Percentiles rank a stretch among this genome's conserved stretches.
Conservation (phyloP, 2,329 filamentous ascomycete species). For the Fusarium buxicola region DNA sequence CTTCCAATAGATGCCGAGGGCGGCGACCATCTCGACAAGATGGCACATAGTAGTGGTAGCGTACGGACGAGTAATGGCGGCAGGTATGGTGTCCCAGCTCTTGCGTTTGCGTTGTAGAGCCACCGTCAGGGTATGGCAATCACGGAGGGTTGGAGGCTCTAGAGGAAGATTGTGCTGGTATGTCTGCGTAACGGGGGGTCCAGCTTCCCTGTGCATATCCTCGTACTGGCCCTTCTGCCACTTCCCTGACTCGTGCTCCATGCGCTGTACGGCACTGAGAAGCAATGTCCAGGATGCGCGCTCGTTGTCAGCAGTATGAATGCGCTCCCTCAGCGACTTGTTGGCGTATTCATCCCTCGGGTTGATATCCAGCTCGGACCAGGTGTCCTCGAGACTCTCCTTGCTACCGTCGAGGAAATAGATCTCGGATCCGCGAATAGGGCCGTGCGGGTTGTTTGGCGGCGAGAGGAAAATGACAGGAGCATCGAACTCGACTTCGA, state of each 20-base stretch:
- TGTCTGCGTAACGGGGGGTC: constrained; percentile 36
- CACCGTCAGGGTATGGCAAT: constrained; percentile 57
- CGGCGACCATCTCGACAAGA: constrained; percentile 64
- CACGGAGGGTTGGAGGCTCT: constrained; percentile 41
- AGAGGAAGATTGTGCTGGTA: constrained; percentile 35
- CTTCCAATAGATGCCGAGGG: constrained; percentile 69
- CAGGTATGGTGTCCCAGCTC: constrained; percentile 66
- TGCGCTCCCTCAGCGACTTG: constrained; percentile 47
- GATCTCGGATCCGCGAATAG: constrained; percentile 48
- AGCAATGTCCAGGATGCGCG: constrained; percentile 66
- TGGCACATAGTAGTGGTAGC: constrained; percentile 68
- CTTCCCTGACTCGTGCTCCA: constrained; percentile 60
- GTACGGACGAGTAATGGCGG: constrained; percentile 60
- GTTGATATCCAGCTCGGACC: constrained; percentile 50
- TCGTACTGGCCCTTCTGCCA: constrained; percentile 58
- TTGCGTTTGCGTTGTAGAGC: constrained; percentile 60
- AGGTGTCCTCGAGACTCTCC: constrained; percentile 51
- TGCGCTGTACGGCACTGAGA: constrained; percentile 61
- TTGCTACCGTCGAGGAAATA: constrained; percentile 54
- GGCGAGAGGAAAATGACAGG: constrained; percentile 64
- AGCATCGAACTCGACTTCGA: constrained; percentile 61
- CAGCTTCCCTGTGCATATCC: constrained; percentile 35
- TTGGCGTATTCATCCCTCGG: constrained; percentile 43
- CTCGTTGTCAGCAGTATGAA: constrained; percentile 68
- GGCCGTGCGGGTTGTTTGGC: constrained; percentile 55